These are phyloP conservation scores for Paramecium pentaurelia DNA, from an alignment of 73 alveolate species.

Conservation along the genomic window DNA sequence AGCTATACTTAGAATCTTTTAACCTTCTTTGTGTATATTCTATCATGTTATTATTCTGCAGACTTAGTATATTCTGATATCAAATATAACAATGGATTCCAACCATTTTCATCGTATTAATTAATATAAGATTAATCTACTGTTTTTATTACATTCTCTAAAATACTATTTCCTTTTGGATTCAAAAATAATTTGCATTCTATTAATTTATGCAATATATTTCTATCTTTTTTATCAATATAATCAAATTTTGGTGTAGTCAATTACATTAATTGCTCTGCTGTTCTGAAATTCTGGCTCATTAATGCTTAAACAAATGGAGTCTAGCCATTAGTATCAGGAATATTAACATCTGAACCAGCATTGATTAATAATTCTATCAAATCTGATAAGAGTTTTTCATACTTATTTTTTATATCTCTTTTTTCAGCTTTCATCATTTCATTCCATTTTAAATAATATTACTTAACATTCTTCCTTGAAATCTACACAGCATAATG, in stretches of 20 bases:
- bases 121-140: background rate
- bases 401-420: slow-evolving; percentile 64
- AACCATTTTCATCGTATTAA: background rate
- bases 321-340: slow-evolving; percentile 77
- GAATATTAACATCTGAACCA: slow-evolving; percentile 76
- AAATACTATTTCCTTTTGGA: background rate
- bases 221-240: background rate
- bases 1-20: background rate
- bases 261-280: background rate
- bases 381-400: slow-evolving; percentile 52
- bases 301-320: slow-evolving; percentile 52
- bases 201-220: background rate
- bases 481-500: slow-evolving; percentile 78
- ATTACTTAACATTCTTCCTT: slow-evolving; percentile 45
- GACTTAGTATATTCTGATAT: background rate
- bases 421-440: slow-evolving; percentile 42
- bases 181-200: background rate
- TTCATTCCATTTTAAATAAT: background rate
- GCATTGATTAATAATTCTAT: slow-evolving; percentile 63
- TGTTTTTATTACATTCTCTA: background rate
- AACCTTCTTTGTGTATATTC: background rate
- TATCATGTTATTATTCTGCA: background rate
- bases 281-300: background rate
- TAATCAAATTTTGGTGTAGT: background rate
- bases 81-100: slow-evolving; percentile 16